Evolutionary conservation across 2,329 filamentous ascomycete genomes (phyloP), one percentile per base, ranked within the genome.

Genomic region (Mycosphaerelloides madeirae): DNA sequence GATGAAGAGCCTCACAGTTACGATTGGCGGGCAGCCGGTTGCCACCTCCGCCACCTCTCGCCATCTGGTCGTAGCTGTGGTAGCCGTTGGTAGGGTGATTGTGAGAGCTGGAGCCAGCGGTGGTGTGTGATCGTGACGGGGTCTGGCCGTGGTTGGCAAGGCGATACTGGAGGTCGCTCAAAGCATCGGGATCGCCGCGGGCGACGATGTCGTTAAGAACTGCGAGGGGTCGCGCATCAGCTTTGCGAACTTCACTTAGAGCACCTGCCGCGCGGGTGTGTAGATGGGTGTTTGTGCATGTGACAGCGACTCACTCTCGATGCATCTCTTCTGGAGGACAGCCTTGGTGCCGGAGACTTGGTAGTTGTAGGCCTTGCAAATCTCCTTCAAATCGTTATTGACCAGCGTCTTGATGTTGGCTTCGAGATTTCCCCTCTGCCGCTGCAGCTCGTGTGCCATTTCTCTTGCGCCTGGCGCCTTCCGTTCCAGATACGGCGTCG

Each of bases 321-420:
- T 79, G 49, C 96, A 85, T 58, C 91, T 83, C 46, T 72, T 71
- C 68, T 95, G 89, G 48, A 97, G 72, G 32, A 85, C 79, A 28
- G 81, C 80, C 73, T 98, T 98, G 59, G 93, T 84, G 15, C 93
- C 93, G 20, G 84, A 86, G 49, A 87, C 84, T 54, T 80, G 78
- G 29, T 95, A 73, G 36, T 81, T 78, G 69, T 95, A 87, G 49
- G 78, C 73, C 52, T 80, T 78, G 61, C 91, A 85, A 54, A 97
- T 83, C 41, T 76, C 76, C 58, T 88, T 86, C 34, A 96, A 77
- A 58, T 90, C 82, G 48, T 71, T 72, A 60, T 81, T 82, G 43
- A 80, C 70, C 41, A 83, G 66, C 7, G 68, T 74, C 60, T 79
- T 80, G 43, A 66, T 54, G 22, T 52, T 52, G n/a, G 58, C 49